phyloP scores from a whole-genome alignment of 1,284 basidiomycete genomes.

The Cutaneotrichosporon sp. region DNA sequence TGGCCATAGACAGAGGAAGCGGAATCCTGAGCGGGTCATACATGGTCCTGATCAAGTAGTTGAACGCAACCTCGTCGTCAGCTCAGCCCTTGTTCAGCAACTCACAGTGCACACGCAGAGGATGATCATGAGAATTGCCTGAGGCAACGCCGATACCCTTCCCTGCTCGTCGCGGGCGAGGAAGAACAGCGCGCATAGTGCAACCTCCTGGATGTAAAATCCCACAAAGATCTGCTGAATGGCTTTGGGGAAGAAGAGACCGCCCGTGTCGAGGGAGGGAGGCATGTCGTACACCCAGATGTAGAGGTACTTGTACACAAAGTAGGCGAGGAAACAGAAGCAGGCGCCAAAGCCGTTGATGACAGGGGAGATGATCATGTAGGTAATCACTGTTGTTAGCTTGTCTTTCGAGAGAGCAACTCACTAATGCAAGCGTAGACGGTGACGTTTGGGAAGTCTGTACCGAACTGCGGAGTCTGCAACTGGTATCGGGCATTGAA shows the following conservation, averaged over 20 bases:
- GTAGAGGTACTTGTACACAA: conserved; percentile 85
- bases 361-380: conserved; percentile 88
- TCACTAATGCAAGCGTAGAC: conserved; percentile 71
- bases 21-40: conserved; percentile 55
- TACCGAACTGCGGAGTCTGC: conserved; percentile 62
- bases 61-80: conserved; percentile 52
- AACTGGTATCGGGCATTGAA: conserved; percentile 48
- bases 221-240: conserved; percentile 92
- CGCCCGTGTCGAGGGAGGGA: conserved; percentile 74
- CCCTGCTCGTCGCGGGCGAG: conserved; percentile 58
- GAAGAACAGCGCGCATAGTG: conserved; percentile 83
- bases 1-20: conserved; percentile 71
- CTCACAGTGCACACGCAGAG: conserved; percentile 72
- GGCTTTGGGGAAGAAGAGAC: conserved; percentile 92
- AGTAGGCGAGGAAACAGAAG: conserved; percentile 79
- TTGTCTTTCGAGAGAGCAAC: conserved; percentile 38
- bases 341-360: conserved; percentile 83
- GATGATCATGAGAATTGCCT: conserved; percentile 77
- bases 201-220: conserved; percentile 74
- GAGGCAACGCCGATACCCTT: conserved; percentile 59
- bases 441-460: conserved; percentile 65
- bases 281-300: conserved; percentile 71
- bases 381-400: conserved; percentile 56
- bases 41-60: conserved; percentile 63
- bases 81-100: conserved; percentile 46